A percentile compares a stretch with the other conserved stretches of the same genome.
Evolutionary conservation across 2,329 filamentous ascomycete genomes (phyloP).

Genomic region (Trichoderma sp.): DNA sequence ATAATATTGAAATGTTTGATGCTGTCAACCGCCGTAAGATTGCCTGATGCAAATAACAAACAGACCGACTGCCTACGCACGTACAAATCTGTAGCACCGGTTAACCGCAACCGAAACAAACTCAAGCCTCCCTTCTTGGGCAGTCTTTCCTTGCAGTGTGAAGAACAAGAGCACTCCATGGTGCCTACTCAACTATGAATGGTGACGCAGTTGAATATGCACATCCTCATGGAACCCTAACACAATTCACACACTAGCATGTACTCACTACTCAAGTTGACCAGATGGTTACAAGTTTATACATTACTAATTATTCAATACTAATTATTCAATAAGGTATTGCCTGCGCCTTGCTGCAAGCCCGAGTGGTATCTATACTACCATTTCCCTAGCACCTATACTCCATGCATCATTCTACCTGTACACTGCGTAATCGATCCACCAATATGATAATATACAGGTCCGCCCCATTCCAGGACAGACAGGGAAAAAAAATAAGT

Average conservation of each 20-base stretch:
- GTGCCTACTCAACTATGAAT: neutral
- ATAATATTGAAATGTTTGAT: neutral
- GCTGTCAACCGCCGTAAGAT: neutral
- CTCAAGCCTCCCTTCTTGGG: neutral
- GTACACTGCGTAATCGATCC: neutral
- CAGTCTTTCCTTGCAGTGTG: neutral
- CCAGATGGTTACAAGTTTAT: neutral
- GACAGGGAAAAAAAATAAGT: neutral
- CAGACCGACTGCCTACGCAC: neutral
- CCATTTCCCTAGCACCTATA: neutral
- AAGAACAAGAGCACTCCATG: neutral
- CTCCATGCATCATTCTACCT: neutral
- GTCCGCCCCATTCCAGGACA: neutral
- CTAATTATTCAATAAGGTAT: neutral
- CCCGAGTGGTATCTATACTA: neutral
- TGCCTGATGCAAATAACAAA: neutral
- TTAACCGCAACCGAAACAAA: neutral
- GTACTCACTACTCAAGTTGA: neutral
- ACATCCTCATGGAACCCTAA: neutral
- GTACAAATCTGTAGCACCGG: neutral
- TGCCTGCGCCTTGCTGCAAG: neutral
- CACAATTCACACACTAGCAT: neutral
- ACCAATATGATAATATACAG: constrained; percentile 1
- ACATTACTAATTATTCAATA: neutral
- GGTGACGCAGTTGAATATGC: neutral